Evolutionary conservation across 805 yeast species (phyloP).

Genomic region (Cyberlindnera bimundalis): DNA sequence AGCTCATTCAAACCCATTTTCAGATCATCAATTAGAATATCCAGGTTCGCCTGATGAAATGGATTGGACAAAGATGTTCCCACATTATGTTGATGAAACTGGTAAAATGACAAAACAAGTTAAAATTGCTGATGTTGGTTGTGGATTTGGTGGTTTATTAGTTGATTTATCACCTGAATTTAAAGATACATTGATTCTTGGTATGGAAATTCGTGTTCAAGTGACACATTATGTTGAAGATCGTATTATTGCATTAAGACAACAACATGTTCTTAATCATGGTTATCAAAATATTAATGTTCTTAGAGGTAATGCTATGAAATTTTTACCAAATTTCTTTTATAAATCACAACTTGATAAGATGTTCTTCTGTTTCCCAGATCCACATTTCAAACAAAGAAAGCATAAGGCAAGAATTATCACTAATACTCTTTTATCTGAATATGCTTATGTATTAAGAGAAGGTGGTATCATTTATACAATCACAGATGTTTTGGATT

Average conservation of each 20-base stretch:
- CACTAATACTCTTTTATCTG: slow-evolving; percentile 82
- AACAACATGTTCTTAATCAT: slow-evolving; percentile 31
- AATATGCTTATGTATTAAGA: slow-evolving; percentile 84
- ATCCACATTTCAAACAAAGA: slow-evolving; percentile 96
- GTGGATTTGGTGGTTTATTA: slow-evolving; percentile 94
- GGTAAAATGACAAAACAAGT: slow-evolving; percentile 50
- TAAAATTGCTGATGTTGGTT: slow-evolving; percentile 93
- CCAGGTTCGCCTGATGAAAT: slow-evolving; percentile 76
- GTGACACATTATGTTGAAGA: slow-evolving; percentile 97
- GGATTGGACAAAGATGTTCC: slow-evolving; percentile 85
- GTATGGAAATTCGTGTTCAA: slow-evolving; percentile 97
- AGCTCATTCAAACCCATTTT: slow-evolving; percentile 96
- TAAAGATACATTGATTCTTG: slow-evolving; percentile 72
- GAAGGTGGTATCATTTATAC: slow-evolving; percentile 91
- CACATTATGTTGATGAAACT: slow-evolving; percentile 47
- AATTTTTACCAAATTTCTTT: slow-evolving; percentile 92
- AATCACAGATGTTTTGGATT: slow-evolving; percentile 90
- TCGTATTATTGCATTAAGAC: slow-evolving; percentile 83
- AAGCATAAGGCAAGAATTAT: slow-evolving; percentile 97
- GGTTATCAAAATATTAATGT: slow-evolving; percentile 84
- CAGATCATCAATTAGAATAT: slow-evolving; percentile 89
- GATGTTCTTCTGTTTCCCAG: slow-evolving; percentile 99
- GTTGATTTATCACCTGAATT: slow-evolving; percentile 75
- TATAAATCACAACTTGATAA: slow-evolving; percentile 76
- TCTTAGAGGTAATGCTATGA: slow-evolving; percentile 94